These are phyloP conservation scores for Cryptosporidium meleagridis DNA, from an alignment of 169 alveolate species.

Conservation along the genomic window DNA sequence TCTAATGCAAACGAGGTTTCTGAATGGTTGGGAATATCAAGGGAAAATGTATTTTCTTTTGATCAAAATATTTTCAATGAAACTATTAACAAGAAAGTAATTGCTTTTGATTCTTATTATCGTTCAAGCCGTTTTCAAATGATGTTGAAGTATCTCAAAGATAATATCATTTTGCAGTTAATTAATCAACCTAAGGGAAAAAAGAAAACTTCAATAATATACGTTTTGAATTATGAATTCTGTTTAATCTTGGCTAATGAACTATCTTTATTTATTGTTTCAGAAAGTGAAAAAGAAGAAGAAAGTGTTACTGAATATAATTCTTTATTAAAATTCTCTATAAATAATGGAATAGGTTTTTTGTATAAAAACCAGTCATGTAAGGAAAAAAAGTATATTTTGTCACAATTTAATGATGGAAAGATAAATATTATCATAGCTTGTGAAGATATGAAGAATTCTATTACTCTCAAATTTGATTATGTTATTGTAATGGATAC, in stretches of 20 bases:
- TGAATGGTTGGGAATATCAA: slow-evolving; percentile 68
- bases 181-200: background rate
- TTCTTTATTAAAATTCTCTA: background rate
- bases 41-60: slow-evolving; percentile 49
- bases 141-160: slow-evolving; percentile 43
- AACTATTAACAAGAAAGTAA: slow-evolving; percentile 14
- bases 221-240: slow-evolving; percentile 38
- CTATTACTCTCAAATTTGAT: slow-evolving; percentile 78
- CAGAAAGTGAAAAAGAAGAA: slow-evolving; percentile 5
- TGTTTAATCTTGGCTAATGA: slow-evolving; percentile 54
- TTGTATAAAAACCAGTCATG: slow-evolving; percentile 12
- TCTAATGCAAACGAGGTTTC: slow-evolving; percentile 70
- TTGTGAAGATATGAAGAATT: slow-evolving; percentile 42
- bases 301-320: background rate
- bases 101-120: slow-evolving; percentile 64
- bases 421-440: slow-evolving; percentile 25
- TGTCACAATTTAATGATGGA: slow-evolving; percentile 17
- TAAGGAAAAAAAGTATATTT: slow-evolving; percentile 4
- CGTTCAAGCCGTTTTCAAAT: slow-evolving; percentile 47
- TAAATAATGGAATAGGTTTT: slow-evolving; percentile 36
- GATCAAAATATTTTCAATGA: slow-evolving; percentile 55
- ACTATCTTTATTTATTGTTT: slow-evolving; percentile 11
- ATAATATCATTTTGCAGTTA: slow-evolving; percentile 1
- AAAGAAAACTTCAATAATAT: slow-evolving; percentile 16
- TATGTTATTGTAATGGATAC: slow-evolving; percentile 84